Evolutionary conservation across 148 eudicot species (phyloP).

Genomic region (Chenopodium album): DNA sequence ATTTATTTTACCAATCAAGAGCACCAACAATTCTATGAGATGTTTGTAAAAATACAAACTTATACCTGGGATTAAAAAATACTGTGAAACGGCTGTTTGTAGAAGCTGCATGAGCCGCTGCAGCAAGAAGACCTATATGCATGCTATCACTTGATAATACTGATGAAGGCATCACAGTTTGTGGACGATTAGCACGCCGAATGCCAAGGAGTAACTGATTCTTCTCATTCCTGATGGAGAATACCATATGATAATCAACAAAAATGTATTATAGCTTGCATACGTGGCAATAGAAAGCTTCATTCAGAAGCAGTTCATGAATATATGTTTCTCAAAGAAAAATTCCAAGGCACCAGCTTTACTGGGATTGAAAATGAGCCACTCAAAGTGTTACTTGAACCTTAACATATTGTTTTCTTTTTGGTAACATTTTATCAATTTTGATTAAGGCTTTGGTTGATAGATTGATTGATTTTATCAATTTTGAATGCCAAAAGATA

Average conservation of each 20-base stretch:
- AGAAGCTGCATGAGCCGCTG: conserved; percentile 82
- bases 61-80: conserved; percentile 72
- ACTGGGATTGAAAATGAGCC: not conserved
- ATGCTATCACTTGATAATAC: conserved; percentile 81
- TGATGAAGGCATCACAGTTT: conserved; percentile 78
- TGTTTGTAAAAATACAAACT: not conserved
- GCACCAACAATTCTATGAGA: not conserved
- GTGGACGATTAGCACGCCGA: conserved; percentile 75
- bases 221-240: conserved; percentile 54
- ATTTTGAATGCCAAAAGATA: not conserved
- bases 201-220: conserved; percentile 73
- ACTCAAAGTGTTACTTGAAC: not conserved
- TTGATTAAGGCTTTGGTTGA: not conserved
- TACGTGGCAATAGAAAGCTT: not conserved
- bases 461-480: not conserved
- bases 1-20: not conserved
- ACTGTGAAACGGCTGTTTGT: conserved; percentile 79
- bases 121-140: conserved; percentile 87
- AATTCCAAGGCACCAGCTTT: not conserved
- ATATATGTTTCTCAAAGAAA: not conserved
- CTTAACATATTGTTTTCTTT: not conserved
- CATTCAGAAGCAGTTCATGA: not conserved
- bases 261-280: not conserved
- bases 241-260: not conserved
- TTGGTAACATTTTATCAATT: not conserved